phyloP scores from a whole-genome alignment of 805 yeast species.

The Candida sphagnicola region DNA sequence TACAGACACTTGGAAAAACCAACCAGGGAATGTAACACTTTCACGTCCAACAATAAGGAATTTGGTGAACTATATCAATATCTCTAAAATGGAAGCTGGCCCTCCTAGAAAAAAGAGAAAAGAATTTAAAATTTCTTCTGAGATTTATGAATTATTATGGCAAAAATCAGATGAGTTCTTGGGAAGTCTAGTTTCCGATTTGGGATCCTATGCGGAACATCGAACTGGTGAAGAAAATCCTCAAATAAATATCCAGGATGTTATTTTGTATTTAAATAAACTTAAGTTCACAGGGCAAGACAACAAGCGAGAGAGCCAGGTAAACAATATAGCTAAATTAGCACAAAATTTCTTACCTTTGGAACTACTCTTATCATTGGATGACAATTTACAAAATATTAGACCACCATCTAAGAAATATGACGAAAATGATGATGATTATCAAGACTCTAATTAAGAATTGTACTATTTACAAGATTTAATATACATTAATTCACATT shows the following conservation, averaged over 20 bases:
- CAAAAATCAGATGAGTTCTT: slow-evolving; percentile 29
- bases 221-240: slow-evolving; percentile 15
- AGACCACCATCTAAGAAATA: neutral
- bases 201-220: slow-evolving; percentile 35
- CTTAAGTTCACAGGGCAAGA: slow-evolving; percentile 17
- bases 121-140: slow-evolving; percentile 7
- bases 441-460: neutral
- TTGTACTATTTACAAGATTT: slow-evolving; percentile 4
- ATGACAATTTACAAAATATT: slow-evolving; percentile 20
- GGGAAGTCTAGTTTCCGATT: slow-evolving; percentile 24
- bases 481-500: slow-evolving; percentile 1
- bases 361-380: slow-evolving; percentile 29
- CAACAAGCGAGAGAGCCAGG: slow-evolving; percentile 9
- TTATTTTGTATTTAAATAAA: slow-evolving; percentile 29
- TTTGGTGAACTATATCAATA: slow-evolving; percentile 1
- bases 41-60: slow-evolving; percentile 1
- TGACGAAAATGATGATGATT: neutral
- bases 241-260: slow-evolving; percentile 30
- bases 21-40: slow-evolving; percentile 1
- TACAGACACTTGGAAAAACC: neutral
- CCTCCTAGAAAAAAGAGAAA: slow-evolving; percentile 7
- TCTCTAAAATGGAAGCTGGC: slow-evolving; percentile 7
- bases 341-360: slow-evolving; percentile 35
- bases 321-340: slow-evolving; percentile 22
- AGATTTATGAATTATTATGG: slow-evolving; percentile 18